Base-by-base conservation (phyloP, 2,329 filamentous ascomycete species). In the Sarocladiaceae sp. region DNA sequence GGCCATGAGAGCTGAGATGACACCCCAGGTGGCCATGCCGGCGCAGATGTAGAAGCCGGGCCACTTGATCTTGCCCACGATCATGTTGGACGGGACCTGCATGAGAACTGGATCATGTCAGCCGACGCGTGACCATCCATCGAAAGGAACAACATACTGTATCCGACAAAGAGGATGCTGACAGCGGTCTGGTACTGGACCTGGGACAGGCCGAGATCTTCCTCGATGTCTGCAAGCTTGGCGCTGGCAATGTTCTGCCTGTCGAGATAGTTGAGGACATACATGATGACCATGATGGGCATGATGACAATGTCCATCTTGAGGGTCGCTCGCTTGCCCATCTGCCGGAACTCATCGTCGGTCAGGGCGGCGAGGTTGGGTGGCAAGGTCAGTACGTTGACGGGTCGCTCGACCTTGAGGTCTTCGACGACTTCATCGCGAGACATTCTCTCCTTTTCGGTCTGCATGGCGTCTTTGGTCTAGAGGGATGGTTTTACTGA, bases 121-220 rank as follows among this genome's bases (percentile, higher is more conserved):
- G 33, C 16, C 16, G 33, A 33, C 9, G 11, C 11, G n/a, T 11
- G 31, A 6, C 31, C 16, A 6, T 6, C 9, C 26, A 13, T 29
- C 26, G 13, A 26, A 46, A 40, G 26, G 13, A 29, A 13, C 13
- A 29, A 26, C 34, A 13, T 39, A 39, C 34, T 39, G 20, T 66
- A 64, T 6, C 61, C 57, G 19, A 61, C 53, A 20, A 59, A 58
- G 3, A 58, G 48, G 19, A 60, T 57, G 19, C 49, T 54, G 33
- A 69, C 62, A 4, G 60, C 57, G 1, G 65, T 68, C 55, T 71
- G 51, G 45, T 49, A 47, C n/a, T 65, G 26, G 57, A 46, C 59
- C 54, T 66, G 64, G 1, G 63, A 59, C 9, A 65, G 29, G 16
- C 39, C 57, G 12, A 64, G 56, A 44, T 66, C 60, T 13, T 68